Evolutionary conservation across 768 basidiomycete species (phyloP), one percentile per base, ranked within the genome.

Genomic region (Crepidotus variabilis): DNA sequence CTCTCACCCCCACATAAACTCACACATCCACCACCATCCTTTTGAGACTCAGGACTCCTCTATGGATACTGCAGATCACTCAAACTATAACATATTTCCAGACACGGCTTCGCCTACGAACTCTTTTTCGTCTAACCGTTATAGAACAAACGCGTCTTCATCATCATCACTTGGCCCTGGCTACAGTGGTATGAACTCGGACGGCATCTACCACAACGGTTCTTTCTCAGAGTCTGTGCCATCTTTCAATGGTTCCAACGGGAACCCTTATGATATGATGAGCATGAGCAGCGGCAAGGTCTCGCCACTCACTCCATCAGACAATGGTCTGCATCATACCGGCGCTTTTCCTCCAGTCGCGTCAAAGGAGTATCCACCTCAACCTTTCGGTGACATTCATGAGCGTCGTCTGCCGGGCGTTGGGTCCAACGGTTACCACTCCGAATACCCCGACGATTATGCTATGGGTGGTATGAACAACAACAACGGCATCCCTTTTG

Each of bases 291-390:
- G 83, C 57, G 88, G 87, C 59, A 90, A 89, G 70, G 86, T 85
- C 50, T 90, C 90, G 18, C 87, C 90, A 0, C 75, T 89, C 46
- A 87, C 87, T 11, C 87, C 88, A 33, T 85, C 70, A 62, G 88
- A 90, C 68, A 71, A 75, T 56, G 75, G 76, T 50, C 74, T 90
- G 7, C 85, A 84, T 61, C 81, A 80, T 59, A 69, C 80, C 5
- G 72, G 80, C 14, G 75, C 69, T 6, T 87, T 85, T 64, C 74
- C 84, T 20, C 69, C 74, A 18, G 68, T 76, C 48, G 65, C 72
- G 61, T 70, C 71, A 56, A 88, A 90, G 66, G 85, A 86, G 60
- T 90, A 78, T 64, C 71, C 80, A 36, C 71, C 79, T 16, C 79
- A 78, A 55, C 65, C 64, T 46, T 91, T 84, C 67, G 64, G 76